Evolutionary conservation across 345 rosid species (phyloP).

Genomic region (Excoecaria agallocha): DNA sequence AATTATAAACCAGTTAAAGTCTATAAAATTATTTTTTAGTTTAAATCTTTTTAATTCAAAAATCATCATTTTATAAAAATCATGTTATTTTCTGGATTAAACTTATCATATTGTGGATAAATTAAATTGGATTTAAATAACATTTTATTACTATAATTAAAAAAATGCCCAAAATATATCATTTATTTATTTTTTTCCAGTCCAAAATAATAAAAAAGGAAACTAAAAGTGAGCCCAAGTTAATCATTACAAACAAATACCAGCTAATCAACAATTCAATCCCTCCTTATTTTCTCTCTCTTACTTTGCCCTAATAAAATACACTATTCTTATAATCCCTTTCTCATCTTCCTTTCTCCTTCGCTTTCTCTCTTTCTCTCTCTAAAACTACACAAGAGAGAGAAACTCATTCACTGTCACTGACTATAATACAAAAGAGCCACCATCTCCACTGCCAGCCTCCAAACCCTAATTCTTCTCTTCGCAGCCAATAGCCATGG

Average conservation of each 20-base stretch:
- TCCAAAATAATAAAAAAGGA: background rate
- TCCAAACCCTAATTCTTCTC: slow-evolving; percentile 12
- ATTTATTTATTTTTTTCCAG: too few species aligned
- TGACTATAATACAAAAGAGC: background rate
- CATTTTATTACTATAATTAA: too few species aligned
- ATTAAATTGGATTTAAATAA: too few species aligned
- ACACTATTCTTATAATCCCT: background rate
- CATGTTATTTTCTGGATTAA: too few species aligned
- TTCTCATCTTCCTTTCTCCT: background rate
- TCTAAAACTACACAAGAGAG: background rate
- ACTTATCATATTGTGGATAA: too few species aligned
- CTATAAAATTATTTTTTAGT: too few species aligned
- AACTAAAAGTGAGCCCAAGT: too few species aligned
- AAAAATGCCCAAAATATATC: too few species aligned
- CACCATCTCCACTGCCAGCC: slow-evolving; percentile 7
- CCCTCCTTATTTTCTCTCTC: background rate
- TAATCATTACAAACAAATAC: slow-evolving; percentile 17
- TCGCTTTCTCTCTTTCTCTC: background rate
- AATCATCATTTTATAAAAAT: too few species aligned
- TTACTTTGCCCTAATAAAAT: slow-evolving; percentile 3
- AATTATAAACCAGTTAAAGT: too few species aligned
- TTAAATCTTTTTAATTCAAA: too few species aligned
- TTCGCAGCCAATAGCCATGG: slow-evolving; percentile 44
- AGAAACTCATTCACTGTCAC: background rate
- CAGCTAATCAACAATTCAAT: slow-evolving; percentile 9